phyloP scores from a whole-genome alignment of 176 grass and related monocot species.

The Bothriochloa decipiens region DNA sequence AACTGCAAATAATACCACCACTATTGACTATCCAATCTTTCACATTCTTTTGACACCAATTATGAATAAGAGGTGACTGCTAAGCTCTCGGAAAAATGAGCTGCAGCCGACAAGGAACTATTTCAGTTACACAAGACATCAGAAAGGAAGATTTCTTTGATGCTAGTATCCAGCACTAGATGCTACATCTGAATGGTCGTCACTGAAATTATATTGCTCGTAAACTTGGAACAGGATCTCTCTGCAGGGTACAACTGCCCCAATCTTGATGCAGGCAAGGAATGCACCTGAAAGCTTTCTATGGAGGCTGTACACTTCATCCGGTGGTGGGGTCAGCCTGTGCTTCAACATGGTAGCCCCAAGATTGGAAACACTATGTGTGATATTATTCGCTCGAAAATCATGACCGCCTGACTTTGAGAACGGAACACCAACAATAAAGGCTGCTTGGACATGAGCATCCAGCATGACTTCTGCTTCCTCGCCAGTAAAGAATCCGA shows the following conservation, averaged over 20 bases:
- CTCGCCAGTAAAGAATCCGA: conserved; percentile 88
- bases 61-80: background rate
- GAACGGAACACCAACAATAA: conserved; percentile 88
- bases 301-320: conserved; percentile 91
- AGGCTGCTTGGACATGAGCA: conserved; percentile 83
- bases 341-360: conserved; percentile 95
- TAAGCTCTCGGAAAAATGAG: conserved; percentile 54
- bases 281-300: conserved; percentile 97
- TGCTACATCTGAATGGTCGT: conserved; percentile 43
- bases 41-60: background rate
- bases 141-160: background rate
- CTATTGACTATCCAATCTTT: background rate
- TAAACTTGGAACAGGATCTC: conserved; percentile 73
- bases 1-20: conserved; percentile 11
- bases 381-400: conserved; percentile 78
- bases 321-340: conserved; percentile 82
- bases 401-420: conserved; percentile 69
- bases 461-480: conserved; percentile 89
- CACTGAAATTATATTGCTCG: conserved; percentile 59
- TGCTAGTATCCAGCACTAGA: conserved; percentile 47
- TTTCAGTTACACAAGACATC: conserved; percentile 10
- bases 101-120: conserved; percentile 21
- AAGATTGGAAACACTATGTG: conserved; percentile 76
- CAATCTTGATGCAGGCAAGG: conserved; percentile 91
- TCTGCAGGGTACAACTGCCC: conserved; percentile 86